Conservation (phyloP, 495 filamentous ascomycete genomes). For the Melanomma pulvis-pyrius region DNA sequence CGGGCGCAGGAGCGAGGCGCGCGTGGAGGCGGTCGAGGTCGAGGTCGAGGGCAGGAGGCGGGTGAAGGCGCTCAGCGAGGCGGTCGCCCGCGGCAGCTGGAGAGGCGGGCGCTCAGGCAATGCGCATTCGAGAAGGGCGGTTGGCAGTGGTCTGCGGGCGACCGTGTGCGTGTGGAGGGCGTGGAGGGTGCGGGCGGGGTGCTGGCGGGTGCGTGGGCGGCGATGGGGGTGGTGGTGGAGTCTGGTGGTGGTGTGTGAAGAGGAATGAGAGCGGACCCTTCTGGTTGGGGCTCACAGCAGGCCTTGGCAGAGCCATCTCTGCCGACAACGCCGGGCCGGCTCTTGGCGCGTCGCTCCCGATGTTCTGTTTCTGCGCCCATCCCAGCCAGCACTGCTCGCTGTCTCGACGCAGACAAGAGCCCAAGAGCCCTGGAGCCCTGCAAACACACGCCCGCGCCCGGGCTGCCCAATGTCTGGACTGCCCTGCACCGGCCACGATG, state of each 20-base stretch:
- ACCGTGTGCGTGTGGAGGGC: background rate
- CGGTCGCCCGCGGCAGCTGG: conserved; percentile 30
- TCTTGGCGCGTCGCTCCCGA: background rate
- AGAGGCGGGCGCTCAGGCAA: conserved; percentile 12
- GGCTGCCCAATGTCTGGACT: conserved; percentile 20
- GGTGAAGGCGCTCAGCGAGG: conserved; percentile 26
- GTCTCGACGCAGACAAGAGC: background rate
- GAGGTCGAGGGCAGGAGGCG: conserved; percentile 2
- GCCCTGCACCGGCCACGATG: conserved; percentile 22
- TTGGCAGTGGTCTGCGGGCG: background rate
- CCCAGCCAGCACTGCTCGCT: background rate
- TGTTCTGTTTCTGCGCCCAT: background rate
- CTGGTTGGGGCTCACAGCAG: background rate
- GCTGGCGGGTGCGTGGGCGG: conserved; percentile 38
- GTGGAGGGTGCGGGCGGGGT: conserved; percentile 20
- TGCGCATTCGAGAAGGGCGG: conserved; percentile 22
- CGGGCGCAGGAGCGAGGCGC: background rate
- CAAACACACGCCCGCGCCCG: background rate
- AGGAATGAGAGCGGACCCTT: conserved; percentile 18
- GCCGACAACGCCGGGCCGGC: background rate
- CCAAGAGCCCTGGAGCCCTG: background rate
- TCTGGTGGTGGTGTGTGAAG: too few species aligned
- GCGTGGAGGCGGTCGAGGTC: background rate
- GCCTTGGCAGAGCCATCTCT: background rate
- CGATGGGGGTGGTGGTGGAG: conserved; percentile 40